A percentile compares a stretch with the other conserved stretches of the same genome.
phyloP scores from a whole-genome alignment of 805 yeast genomes.

The Candida maris region DNA sequence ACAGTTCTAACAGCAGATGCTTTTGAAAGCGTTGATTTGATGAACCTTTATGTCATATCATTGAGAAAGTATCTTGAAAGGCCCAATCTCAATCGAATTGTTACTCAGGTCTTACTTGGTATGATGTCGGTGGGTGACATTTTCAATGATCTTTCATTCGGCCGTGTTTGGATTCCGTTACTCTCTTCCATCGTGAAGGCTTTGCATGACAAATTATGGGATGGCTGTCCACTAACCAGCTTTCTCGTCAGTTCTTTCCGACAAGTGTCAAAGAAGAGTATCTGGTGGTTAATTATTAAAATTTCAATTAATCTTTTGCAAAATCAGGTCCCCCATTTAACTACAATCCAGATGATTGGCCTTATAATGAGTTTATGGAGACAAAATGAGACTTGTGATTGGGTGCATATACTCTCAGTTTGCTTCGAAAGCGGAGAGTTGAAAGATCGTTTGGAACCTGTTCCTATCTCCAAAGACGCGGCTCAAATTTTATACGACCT shows the following conservation, averaged over 20 bases:
- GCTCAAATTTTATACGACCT: conserved; percentile 21
- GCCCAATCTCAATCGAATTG: conserved; percentile 24
- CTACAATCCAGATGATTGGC: background rate
- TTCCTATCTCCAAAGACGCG: conserved; percentile 2
- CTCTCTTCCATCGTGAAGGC: conserved; percentile 12
- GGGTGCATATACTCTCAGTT: conserved; percentile 11
- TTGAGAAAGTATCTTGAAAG: conserved; percentile 24
- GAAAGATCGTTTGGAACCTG: background rate
- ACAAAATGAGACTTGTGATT: background rate
- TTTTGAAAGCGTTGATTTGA: conserved; percentile 18
- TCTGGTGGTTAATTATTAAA: conserved; percentile 1
- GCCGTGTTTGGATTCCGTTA: conserved; percentile 20
- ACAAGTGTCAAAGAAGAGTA: background rate
- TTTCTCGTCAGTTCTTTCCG: conserved; percentile 1
- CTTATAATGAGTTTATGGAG: background rate
- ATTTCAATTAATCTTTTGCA: conserved; percentile 3
- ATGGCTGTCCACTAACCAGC: background rate
- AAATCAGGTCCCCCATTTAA: background rate
- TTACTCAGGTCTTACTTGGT: conserved; percentile 23
- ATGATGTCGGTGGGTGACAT: conserved; percentile 12
- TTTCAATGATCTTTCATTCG: conserved; percentile 4
- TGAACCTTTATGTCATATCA: conserved; percentile 18
- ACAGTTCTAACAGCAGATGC: conserved; percentile 25
- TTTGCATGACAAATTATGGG: background rate
- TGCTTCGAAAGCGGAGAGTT: background rate